phyloP scores from a whole-genome alignment of 2,329 filamentous ascomycete genomes.

The Chrysoporthe deuterocubensis region DNA sequence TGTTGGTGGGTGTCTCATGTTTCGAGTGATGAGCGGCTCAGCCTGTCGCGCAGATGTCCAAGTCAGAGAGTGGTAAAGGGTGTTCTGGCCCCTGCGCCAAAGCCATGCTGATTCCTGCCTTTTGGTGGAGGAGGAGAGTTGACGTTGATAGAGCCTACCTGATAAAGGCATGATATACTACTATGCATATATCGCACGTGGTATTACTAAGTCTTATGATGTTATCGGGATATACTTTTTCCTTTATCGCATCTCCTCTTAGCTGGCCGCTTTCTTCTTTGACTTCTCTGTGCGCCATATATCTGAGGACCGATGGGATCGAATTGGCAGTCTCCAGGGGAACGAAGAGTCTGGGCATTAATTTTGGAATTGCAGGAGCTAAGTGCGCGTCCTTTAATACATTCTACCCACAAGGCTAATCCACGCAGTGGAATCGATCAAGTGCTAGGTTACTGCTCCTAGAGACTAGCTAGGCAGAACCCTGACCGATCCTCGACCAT shows the following conservation, averaged over 20 bases:
- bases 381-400: too few relatives aligned
- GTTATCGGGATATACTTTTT: not conserved
- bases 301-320: too few relatives aligned
- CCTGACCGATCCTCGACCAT: too few relatives aligned
- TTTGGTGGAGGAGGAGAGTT: not conserved
- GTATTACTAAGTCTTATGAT: not conserved
- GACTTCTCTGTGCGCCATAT: not conserved
- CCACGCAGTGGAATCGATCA: too few relatives aligned
- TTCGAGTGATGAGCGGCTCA: slow-evolving; percentile 28
- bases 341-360: too few relatives aligned
- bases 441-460: too few relatives aligned
- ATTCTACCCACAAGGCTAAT: too few relatives aligned
- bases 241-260: not conserved
- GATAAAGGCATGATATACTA: slow-evolving; percentile 5
- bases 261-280: not conserved
- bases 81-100: slow-evolving; percentile 12
- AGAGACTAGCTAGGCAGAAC: too few relatives aligned
- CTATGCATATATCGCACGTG: slow-evolving; percentile 2
- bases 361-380: too few relatives aligned
- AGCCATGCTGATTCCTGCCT: slow-evolving; percentile 23
- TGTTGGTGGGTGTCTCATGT: slow-evolving; percentile 28
- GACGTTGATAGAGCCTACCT: slow-evolving; percentile 11
- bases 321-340: too few relatives aligned
- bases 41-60: slow-evolving; percentile 18
- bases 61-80: not conserved